phyloP scores from a whole-genome alignment of 768 basidiomycete genomes.

The Boletus reticulatus region DNA sequence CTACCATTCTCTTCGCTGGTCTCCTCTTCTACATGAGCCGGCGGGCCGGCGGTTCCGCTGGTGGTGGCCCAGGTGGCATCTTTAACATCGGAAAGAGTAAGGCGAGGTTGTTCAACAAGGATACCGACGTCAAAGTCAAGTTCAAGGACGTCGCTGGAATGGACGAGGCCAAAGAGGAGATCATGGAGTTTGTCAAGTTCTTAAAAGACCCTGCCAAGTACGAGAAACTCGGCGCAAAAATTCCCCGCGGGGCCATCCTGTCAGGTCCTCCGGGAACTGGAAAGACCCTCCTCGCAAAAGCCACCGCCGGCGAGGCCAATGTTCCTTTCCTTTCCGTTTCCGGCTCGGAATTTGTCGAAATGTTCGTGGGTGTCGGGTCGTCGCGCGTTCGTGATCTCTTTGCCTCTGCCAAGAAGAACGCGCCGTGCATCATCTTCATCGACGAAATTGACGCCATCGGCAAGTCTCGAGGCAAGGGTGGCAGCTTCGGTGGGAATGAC shows the following conservation, averaged over 20 bases:
- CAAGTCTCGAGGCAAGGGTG: slow-evolving; percentile 78
- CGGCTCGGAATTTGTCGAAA: slow-evolving; percentile 98
- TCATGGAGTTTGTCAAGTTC: slow-evolving; percentile 99
- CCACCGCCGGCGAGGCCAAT: slow-evolving; percentile 95
- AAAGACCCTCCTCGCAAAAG: slow-evolving; percentile 97
- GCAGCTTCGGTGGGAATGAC: slow-evolving; percentile 90
- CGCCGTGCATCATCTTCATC: slow-evolving; percentile 97
- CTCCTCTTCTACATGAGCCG: slow-evolving; percentile 86
- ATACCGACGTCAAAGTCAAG: slow-evolving; percentile 88
- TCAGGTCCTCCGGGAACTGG: slow-evolving; percentile 98
- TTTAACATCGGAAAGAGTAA: slow-evolving; percentile 96
- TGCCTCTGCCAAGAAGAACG: slow-evolving; percentile 95
- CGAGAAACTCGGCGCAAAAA: slow-evolving; percentile 96
- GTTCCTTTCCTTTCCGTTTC: slow-evolving; percentile 99
- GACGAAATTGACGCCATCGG: slow-evolving; percentile 99
- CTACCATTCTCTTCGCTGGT: slow-evolving; percentile 90
- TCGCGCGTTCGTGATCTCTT: slow-evolving; percentile 97
- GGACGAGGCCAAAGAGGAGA: slow-evolving; percentile 99
- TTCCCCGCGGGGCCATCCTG: slow-evolving; percentile 91
- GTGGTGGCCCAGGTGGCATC: slow-evolving; percentile 80
- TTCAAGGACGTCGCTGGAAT: slow-evolving; percentile 99
- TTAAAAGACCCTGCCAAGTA: slow-evolving; percentile 93
- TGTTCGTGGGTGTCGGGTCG: slow-evolving; percentile 99
- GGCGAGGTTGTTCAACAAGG: slow-evolving; percentile 95
- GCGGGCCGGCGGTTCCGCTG: slow-evolving; percentile 57